Percentiles rank a stretch among this genome's conserved stretches.
phyloP scores from a whole-genome alignment of 805 yeast species.

The Brettanomyces custersianus region DNA sequence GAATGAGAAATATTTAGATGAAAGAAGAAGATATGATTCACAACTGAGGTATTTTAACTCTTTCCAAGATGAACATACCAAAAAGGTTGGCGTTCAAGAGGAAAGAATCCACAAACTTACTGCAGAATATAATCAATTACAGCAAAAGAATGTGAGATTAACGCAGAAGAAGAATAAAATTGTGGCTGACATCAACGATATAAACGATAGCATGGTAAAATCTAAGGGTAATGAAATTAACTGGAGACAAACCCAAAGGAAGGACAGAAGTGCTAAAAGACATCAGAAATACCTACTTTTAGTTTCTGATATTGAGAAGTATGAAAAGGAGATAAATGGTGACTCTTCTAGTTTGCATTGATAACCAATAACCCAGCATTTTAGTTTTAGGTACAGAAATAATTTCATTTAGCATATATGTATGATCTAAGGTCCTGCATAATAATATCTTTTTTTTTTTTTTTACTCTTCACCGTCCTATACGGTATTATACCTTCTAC shows the following conservation, averaged over 20 bases:
- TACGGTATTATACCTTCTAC: too few species aligned
- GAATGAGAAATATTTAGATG: constrained; percentile 29
- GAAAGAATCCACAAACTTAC: constrained; percentile 17
- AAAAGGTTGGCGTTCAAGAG: constrained; percentile 16
- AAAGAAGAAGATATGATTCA: constrained; percentile 30
- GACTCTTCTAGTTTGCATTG: too few species aligned
- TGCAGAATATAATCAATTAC: constrained; percentile 22
- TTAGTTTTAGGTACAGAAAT: too few species aligned
- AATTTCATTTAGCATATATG: too few species aligned
- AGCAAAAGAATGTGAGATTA: constrained; percentile 26
- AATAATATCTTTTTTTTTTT: too few species aligned
- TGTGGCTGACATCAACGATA: constrained; percentile 13
- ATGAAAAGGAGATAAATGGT: constrained; percentile 14
- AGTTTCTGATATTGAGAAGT: constrained; percentile 17
- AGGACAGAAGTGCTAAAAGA: constrained; percentile 15
- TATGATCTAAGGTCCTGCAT: too few species aligned
- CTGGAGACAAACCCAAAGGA: constrained; percentile 14
- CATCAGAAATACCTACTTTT: constrained; percentile 17
- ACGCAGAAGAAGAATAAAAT: constrained; percentile 23
- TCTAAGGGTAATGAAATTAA: constrained; percentile 18
- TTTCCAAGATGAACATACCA: constrained; percentile 22
- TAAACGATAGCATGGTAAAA: constrained; percentile 19
- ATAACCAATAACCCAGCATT: constrained; percentile 2
- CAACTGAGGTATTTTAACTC: constrained; percentile 24
- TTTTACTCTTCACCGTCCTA: too few species aligned